phyloP scores from a whole-genome alignment of 1,139 yeast species.

The Suhomyces guaymorum region DNA sequence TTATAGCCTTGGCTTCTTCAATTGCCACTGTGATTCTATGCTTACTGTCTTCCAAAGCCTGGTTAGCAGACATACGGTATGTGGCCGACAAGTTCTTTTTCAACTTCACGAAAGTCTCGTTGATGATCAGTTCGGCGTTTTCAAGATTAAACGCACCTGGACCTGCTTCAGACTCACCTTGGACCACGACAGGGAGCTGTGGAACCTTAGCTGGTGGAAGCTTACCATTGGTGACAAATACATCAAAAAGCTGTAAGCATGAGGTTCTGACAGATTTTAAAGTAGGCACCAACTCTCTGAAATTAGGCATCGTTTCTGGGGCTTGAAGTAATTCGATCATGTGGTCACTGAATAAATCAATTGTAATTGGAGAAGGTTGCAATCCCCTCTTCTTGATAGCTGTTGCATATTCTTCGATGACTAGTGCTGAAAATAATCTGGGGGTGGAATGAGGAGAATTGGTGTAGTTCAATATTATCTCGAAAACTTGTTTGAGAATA shows the following conservation, averaged over 20 bases:
- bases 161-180: conserved; percentile 94
- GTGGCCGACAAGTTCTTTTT: conserved; percentile 67
- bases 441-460: conserved; percentile 77
- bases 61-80: conserved; percentile 68
- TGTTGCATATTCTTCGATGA: conserved; percentile 72
- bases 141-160: conserved; percentile 87
- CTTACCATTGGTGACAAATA: conserved; percentile 75
- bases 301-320: conserved; percentile 53
- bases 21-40: conserved; percentile 67
- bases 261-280: conserved; percentile 84
- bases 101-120: conserved; percentile 66
- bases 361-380: conserved; percentile 20
- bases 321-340: conserved; percentile 39
- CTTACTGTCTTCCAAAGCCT: conserved; percentile 78
- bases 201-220: conserved; percentile 77
- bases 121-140: conserved; percentile 70
- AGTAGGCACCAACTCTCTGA: conserved; percentile 84
- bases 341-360: conserved; percentile 32
- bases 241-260: conserved; percentile 77
- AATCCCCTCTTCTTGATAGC: conserved; percentile 24
- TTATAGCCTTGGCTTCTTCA: conserved; percentile 63
- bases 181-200: conserved; percentile 82
- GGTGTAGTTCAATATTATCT: conserved; percentile 43
- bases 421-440: conserved; percentile 65
- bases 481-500: conserved; percentile 38